These are phyloP conservation scores for Fragaria vesca DNA, from an alignment of 306 rosid genomes.

Conservation along the genomic window DNA sequence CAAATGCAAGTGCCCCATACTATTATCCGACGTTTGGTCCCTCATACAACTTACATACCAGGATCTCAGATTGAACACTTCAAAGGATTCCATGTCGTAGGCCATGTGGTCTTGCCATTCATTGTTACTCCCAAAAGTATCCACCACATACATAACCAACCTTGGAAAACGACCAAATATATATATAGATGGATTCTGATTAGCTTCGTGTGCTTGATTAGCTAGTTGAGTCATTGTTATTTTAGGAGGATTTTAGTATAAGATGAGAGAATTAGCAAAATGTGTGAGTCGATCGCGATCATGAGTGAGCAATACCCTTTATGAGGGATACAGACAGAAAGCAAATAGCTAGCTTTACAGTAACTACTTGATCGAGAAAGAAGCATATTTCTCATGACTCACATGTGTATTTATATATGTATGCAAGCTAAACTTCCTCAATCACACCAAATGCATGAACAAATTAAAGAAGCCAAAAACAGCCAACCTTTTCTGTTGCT, in stretches of 20 bases:
- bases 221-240: no score
- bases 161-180: no score
- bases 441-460: conserved; percentile 45
- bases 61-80: conserved; percentile 15
- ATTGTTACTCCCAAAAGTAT: no score
- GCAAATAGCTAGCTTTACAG: not conserved
- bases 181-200: no score
- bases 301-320: not conserved
- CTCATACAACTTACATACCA: conserved; percentile 26
- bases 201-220: no score
- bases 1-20: conserved; percentile 18
- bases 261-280: no score
- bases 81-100: conserved; percentile 18
- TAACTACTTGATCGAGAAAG: conserved; percentile 9
- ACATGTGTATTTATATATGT: not conserved
- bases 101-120: conserved; percentile 6
- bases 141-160: no score
- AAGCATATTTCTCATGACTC: not conserved
- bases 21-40: conserved; percentile 32
- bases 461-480: conserved; percentile 13
- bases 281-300: not conserved
- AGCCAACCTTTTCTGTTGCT: conserved; percentile 20
- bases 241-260: no score
- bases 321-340: not conserved
- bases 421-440: conserved; percentile 9